Base-by-base conservation (phyloP, 2,329 filamentous ascomycete species). In the Amauroascus verrucosus region DNA sequence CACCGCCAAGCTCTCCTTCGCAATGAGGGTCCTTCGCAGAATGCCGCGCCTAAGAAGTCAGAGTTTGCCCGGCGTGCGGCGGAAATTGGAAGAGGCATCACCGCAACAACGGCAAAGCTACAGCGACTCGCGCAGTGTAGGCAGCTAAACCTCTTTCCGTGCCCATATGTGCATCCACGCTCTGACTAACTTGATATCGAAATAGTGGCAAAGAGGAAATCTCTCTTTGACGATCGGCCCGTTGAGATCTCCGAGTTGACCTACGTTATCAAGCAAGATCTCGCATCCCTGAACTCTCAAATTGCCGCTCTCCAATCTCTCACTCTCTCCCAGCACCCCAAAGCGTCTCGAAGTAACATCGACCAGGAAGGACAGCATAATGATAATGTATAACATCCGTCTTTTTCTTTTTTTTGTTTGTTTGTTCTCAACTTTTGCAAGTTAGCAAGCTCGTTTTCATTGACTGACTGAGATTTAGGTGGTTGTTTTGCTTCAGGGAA, bases 241-340 rank as follows among this genome's bases (percentile, higher is more conserved):
- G 87, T 96, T 53, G 93, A 98, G 72, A 96, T 97, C 69, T 93
- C 93, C 69, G 89, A 97, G 70, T 81, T 96, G 68, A 96, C 90
- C 6, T 96, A 90, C 65, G 86, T 97, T 65, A 96, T 97, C 76
- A 97, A 97, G 74, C 91, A 97, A 75, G 91, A 97, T 65, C 80
- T 97, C 50, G 88, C 88, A 1, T 82, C 78, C 3, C 70, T 87
- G 54, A 97, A 96, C 70, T 83, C 88, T 60, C 86, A 95, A 65
- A 97, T 97, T 62, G 85, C 86, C 44, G 77, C 78, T 8, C 76
- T 98, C n/a, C 87, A 95, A 66, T 73, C 78, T 6, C 77, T 96
- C 44, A 85, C 88, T 13, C 80, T 83, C 51, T 80, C 86, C 55
- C 84, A 90, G 69, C 85, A 91, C 62, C 85, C 86, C 16, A 78